Evolutionary conservation across 202 grass and related monocot species (phyloP), one percentile per base, ranked within the genome.

Genomic region (Bolboschoenoplectus hybrid): DNA sequence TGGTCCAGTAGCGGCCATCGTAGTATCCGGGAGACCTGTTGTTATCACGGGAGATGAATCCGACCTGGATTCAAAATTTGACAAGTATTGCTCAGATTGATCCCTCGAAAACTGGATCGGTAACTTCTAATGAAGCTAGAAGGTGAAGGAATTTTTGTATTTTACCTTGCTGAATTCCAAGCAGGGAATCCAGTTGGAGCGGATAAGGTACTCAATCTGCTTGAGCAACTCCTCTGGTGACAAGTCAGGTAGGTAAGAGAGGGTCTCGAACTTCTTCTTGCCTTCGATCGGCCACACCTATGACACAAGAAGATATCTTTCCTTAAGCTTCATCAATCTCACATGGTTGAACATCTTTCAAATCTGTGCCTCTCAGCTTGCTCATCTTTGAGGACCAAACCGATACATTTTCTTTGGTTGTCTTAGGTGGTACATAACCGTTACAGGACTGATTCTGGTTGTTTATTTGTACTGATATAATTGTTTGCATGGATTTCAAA

Each of bases 191-290:
- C 92, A 94, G 5, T 86, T 85, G 14, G 49, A 73, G 20, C 90
- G 86, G 50, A 94, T 79, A 17, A 94, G 92, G 77, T 92, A 94
- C 44, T 94, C 92, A 8, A 94, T 68, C 81, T 94, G 92, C 92
- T 92, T 94, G 39, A 94, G 6, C 43, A 94, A 82, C 3, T 85
- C 63, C 57, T 94, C 92, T 3, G 7, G 6, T 1, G 36, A 16
- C 1, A 94, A 85, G 0, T 85, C 82, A 1, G 92, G 92, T 11
- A 94, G 58, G 90, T 94, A 94, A 0, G 92, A 94, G 67, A 94
- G 90, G 7, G 92, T 94, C 92, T 94, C 92, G 70, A 94, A 94
- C 79, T 93, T 93, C 85, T 91, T 91, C 65, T 63, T 83, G 32
- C 79, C 83, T 32, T 82, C 79, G 0, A 84, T 68, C 0, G 89